Base-by-base conservation (phyloP, 2,329 filamentous ascomycete genomes). In the Colletotrichum sp. region DNA sequence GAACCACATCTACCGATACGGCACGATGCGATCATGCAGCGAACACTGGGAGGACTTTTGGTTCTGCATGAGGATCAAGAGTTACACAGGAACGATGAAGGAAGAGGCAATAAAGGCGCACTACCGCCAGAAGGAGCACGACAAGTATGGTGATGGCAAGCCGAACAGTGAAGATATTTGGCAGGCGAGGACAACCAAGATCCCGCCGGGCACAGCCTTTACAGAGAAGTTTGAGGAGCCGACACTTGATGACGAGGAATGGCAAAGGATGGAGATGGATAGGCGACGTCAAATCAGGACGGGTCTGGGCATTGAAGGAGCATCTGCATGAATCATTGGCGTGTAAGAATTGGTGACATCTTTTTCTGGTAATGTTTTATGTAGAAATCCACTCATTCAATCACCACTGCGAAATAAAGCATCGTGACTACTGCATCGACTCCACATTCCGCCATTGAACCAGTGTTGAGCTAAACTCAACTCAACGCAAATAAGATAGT, bases 11-110 rank as follows among this genome's bases (percentile, higher is more conserved):
- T 99, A 99, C 88, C 94, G 97, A 52, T 93, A 95, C 82, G 97
- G 97, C 77, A 87, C 89, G 57, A 87, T 98, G 81, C 92, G 93
- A 60, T 90, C 91, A 5, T 99, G 97, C 88, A 92, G 89, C 77
- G 94, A 98, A 79, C 93, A 96, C 78, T 98, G 96, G 96, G 91
- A 93, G 77, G 95, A 98, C 84, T 99, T 98, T 85, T 98, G 96
- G 94, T 96, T 98, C 87, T 99, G 97, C 88, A 98, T 99, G 96
- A 93, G 95, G 78, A 93, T 93, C 48, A 93, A 94, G 80, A 89
- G 90, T 3, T 92, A 92, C 81, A 84, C 89, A 1, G 90, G 91
- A 28, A 85, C 89, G 59, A 86, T 92, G 79, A 92, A 92, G 80
- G 92, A 90, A 75, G 90, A 88, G 68, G 88, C 89, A 79, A 90